A percentile compares a stretch with the other conserved stretches of the same genome.
Evolutionary conservation across 805 yeast species (phyloP).

Genomic region (Scheffersomyces amazonensis): DNA sequence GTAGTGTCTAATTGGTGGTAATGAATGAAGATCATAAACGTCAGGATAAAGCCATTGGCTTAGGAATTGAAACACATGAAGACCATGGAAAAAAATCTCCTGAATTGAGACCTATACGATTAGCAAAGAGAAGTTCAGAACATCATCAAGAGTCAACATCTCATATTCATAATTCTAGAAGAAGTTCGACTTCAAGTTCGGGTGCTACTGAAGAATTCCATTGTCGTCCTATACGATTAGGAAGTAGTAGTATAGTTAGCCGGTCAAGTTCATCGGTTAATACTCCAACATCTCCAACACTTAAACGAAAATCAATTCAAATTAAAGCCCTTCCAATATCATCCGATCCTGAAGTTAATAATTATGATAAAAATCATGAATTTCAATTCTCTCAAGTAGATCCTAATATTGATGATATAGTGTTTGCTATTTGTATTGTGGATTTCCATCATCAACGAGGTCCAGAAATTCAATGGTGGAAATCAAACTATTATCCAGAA

Average conservation of each 20-base stretch:
- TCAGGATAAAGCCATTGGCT: neutral
- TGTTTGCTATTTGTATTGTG: constrained; percentile 84
- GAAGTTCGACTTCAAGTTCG: constrained; percentile 1
- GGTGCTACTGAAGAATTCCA: constrained; percentile 27
- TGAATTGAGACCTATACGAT: constrained; percentile 21
- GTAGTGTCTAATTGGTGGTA: too few relatives aligned
- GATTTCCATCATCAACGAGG: constrained; percentile 92
- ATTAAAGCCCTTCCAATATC: constrained; percentile 36
- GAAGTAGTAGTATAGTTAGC: constrained; percentile 9
- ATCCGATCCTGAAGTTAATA: constrained; percentile 10
- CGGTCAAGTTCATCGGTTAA: constrained; percentile 1
- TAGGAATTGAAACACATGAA: constrained; percentile 2
- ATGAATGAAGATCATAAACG: neutral
- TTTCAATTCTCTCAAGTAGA: constrained; percentile 2
- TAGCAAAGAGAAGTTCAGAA: constrained; percentile 22
- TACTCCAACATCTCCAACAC: constrained; percentile 1
- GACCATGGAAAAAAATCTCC: constrained; percentile 2
- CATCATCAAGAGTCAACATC: constrained; percentile 1
- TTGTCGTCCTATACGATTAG: constrained; percentile 35
- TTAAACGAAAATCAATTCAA: constrained; percentile 24
- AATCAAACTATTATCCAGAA: constrained; percentile 42
- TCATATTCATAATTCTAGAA: neutral
- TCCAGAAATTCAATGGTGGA: constrained; percentile 93
- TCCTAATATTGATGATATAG: constrained; percentile 30
- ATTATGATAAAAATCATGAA: neutral